Percentiles rank a stretch among this genome's conserved stretches.
Conservation (phyloP, 2,329 filamentous ascomycete species). For the Torrubiellomyces zombiae region DNA sequence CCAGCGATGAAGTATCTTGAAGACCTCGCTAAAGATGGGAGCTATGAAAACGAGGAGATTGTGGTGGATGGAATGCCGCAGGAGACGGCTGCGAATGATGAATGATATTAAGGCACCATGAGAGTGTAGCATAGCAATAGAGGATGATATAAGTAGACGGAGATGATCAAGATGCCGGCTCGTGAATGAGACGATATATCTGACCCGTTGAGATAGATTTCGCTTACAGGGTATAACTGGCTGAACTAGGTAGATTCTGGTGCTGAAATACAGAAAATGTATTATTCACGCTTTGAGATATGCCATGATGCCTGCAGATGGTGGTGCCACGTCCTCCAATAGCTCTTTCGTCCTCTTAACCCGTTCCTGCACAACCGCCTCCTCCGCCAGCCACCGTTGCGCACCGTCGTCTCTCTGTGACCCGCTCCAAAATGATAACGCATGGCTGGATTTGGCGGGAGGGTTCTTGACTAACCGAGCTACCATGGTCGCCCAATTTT, state of each 20-base stretch:
- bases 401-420: constrained; percentile 19
- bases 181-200: too few species aligned
- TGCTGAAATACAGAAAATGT: background rate
- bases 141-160: constrained; percentile 14
- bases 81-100: constrained; percentile 5
- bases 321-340: constrained; percentile 29
- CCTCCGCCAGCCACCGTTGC: constrained; percentile 40
- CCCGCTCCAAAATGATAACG: constrained; percentile 21
- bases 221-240: background rate
- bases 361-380: constrained; percentile 35
- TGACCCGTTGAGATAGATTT: too few species aligned
- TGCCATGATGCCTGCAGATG: constrained; percentile 15
- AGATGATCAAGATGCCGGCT: constrained; percentile 12
- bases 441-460: constrained; percentile 14
- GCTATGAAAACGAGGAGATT: constrained; percentile 24
- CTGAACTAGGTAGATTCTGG: background rate
- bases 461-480: constrained; percentile 35
- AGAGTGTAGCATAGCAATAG: too few species aligned
- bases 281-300: constrained; percentile 23
- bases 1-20: constrained; percentile 45
- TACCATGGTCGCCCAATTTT: constrained; percentile 77
- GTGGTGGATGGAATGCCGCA: constrained; percentile 10
- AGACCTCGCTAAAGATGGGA: constrained; percentile 26
- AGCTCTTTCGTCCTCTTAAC: constrained; percentile 32
- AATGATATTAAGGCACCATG: too few species aligned